phyloP scores from a whole-genome alignment of 495 filamentous ascomycete genomes.

The Penicillium angulare region DNA sequence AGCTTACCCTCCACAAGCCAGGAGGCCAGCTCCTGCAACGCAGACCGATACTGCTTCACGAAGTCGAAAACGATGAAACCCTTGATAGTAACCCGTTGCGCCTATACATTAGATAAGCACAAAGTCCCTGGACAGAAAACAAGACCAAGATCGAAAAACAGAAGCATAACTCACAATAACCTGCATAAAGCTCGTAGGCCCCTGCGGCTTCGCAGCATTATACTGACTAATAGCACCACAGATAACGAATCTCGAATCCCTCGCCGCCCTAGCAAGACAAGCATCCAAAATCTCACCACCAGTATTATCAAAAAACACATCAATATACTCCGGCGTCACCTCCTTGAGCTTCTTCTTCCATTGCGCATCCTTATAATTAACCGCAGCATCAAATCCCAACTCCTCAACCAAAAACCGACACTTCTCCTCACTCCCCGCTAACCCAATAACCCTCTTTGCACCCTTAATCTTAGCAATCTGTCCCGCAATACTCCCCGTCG shows the following conservation, averaged over 20 bases:
- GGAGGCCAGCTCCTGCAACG: slow-evolving; percentile 44
- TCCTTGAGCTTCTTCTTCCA: slow-evolving; percentile 51
- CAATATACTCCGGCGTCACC: slow-evolving; percentile 50
- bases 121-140: background rate
- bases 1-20: slow-evolving; percentile 56
- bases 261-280: slow-evolving; percentile 44
- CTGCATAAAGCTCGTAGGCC: slow-evolving; percentile 47
- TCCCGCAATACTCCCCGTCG: slow-evolving; percentile 65
- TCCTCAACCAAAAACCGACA: slow-evolving; percentile 48
- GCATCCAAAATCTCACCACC: slow-evolving; percentile 57
- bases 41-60: slow-evolving; percentile 41
- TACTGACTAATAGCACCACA: slow-evolving; percentile 57
- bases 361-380: slow-evolving; percentile 56
- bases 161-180: slow-evolving; percentile 44
- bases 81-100: slow-evolving; percentile 52
- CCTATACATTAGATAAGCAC: slow-evolving; percentile 30
- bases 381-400: slow-evolving; percentile 49
- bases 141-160: background rate
- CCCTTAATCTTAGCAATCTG: slow-evolving; percentile 68
- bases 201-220: slow-evolving; percentile 45
- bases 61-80: slow-evolving; percentile 59
- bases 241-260: slow-evolving; percentile 50
- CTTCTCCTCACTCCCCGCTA: slow-evolving; percentile 51
- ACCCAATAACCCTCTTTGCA: slow-evolving; percentile 49
- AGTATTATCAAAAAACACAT: slow-evolving; percentile 59